Evolutionary conservation across 1,284 basidiomycete species (phyloP), one percentile per base, ranked within the genome.

Genomic region (Gymnopus androsaceus): DNA sequence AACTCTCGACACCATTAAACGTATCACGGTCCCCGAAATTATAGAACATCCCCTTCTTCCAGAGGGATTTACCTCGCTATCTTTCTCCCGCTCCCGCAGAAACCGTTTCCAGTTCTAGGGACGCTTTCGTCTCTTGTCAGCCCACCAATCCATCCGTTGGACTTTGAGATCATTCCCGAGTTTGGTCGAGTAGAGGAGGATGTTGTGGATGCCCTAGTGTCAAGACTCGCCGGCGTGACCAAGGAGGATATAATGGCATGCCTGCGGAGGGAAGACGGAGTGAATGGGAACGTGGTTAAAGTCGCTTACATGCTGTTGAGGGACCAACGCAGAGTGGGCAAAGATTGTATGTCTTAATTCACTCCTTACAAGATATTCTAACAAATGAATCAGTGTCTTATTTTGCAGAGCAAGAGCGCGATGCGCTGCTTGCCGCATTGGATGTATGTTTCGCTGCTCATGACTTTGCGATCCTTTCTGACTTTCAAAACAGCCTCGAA

Each of bases 281-380:
- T 83, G 46, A 85, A 89, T 62, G 95, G 96, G 40, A 97, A 98
- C 67, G 91, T 94, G 57, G 89, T 98, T 69, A 96, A 98, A 73
- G 95, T 99, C 15, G 95, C 96, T 0, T 99, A 98, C 71, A 88
- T 96, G 83, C 79, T 98, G 2, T 79, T 97, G 53, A 79, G 94
- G 52, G 96, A 98, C 68, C 95, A 96, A 74, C 83, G 87, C 64
- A 77, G 94, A 41, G 83, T 92, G 58, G 84, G 94, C n/a, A 85
- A 88, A 69, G 91, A 92, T 71, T 73, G 90, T 88, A 61, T 74
- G 85, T 74, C 14, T 34, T 51, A 38, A 19, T 36, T 34, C 23
- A 14, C 19, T 36, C 6, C 3, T 15, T 14, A 21, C 12, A 2
- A 11, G 4, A 21, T n/a, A 4, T 17, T 23, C 27, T 12, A 36